These are phyloP conservation scores for Boletales sp. DNA, from an alignment of 768 basidiomycete genomes.

Conservation along the genomic window DNA sequence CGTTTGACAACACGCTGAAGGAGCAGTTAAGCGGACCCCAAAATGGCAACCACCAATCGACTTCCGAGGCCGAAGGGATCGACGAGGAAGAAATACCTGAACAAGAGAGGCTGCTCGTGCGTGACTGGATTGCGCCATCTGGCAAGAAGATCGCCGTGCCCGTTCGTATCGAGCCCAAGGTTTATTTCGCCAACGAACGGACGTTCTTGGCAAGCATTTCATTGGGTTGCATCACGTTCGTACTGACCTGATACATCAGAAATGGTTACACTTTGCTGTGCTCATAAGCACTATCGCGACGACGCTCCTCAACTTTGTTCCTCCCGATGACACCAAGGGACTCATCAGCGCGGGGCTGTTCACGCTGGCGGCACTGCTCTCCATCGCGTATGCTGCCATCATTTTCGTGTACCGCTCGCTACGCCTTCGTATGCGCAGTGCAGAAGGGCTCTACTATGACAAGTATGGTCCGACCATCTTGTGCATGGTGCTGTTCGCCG, in stretches of 20 bases:
- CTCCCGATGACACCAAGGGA: slow-evolving; percentile 67
- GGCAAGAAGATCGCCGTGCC: slow-evolving; percentile 93
- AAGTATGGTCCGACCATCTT: slow-evolving; percentile 81
- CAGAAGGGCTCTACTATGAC: slow-evolving; percentile 85
- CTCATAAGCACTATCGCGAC: slow-evolving; percentile 89
- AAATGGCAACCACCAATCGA: slow-evolving; percentile 18
- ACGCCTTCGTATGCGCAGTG: slow-evolving; percentile 63
- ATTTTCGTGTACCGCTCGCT: slow-evolving; percentile 77
- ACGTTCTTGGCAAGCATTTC: slow-evolving; percentile 77
- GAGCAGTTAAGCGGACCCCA: slow-evolving; percentile 50
- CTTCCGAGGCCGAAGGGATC: slow-evolving; percentile 29
- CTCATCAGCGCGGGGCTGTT: slow-evolving; percentile 87
- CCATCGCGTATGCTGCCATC: slow-evolving; percentile 82
- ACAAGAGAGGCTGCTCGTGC: slow-evolving; percentile 56
- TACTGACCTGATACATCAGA: slow-evolving; percentile 41
- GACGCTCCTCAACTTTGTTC: slow-evolving; percentile 81
- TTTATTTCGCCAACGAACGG: slow-evolving; percentile 93
- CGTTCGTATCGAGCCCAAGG: slow-evolving; percentile 97
- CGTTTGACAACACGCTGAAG: slow-evolving; percentile 82
- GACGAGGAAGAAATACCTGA: slow-evolving; percentile 35
- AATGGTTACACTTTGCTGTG: slow-evolving; percentile 87
- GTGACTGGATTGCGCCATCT: slow-evolving; percentile 72
- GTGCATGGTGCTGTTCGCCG: slow-evolving; percentile 63
- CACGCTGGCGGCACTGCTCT: slow-evolving; percentile 82
- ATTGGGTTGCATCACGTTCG: background rate